Conservation (phyloP, 352 stramenopile genomes). For the Phytophthora parvispora region DNA sequence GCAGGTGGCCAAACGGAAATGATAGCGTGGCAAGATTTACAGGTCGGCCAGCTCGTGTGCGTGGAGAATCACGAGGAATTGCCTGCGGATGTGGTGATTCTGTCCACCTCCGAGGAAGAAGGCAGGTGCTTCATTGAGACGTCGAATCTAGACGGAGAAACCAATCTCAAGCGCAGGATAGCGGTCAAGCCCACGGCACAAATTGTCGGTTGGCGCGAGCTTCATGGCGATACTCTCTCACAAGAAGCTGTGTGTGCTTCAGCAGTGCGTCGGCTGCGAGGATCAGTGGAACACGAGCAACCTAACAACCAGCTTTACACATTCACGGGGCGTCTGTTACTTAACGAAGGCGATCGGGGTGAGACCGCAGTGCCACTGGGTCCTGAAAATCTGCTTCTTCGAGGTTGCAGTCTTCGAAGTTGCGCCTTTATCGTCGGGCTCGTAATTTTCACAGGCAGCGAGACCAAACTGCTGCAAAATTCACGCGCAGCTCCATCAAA, state of each 20-base stretch:
- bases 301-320: constrained; percentile 86
- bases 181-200: constrained; percentile 56
- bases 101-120: constrained; percentile 79
- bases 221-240: constrained; percentile 36
- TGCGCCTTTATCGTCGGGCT: constrained; percentile 95
- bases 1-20: constrained; percentile 46
- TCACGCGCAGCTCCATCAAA: constrained; percentile 87
- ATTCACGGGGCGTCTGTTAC: constrained; percentile 70
- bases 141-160: constrained; percentile 90
- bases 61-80: constrained; percentile 88
- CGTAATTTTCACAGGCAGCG: constrained; percentile 93
- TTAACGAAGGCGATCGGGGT: constrained; percentile 30
- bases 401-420: constrained; percentile 95
- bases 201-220: constrained; percentile 39
- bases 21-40: constrained; percentile 77
- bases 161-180: constrained; percentile 86
- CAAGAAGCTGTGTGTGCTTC: constrained; percentile 41
- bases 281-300: constrained; percentile 76
- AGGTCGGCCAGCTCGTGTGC: constrained; percentile 82
- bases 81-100: constrained; percentile 91
- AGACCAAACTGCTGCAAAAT: constrained; percentile 92
- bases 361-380: constrained; percentile 42
- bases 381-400: constrained; percentile 93
- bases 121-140: constrained; percentile 89
- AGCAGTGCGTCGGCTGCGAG: constrained; percentile 41